Evolutionary conservation across 305 asterid species (phyloP).

Genomic region (Nicotiana rustica): DNA sequence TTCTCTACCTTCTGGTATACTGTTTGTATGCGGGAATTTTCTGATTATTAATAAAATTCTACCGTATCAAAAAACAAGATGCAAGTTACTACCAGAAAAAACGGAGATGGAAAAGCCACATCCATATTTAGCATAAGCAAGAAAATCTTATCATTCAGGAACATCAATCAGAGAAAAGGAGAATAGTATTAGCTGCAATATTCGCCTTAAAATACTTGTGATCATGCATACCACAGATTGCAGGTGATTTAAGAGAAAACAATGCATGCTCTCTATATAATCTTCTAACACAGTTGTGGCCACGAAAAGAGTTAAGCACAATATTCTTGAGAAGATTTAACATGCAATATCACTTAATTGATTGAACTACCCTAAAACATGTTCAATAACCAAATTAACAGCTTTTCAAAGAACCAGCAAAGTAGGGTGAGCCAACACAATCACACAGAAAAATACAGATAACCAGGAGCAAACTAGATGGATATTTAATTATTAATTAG

Average conservation of each 20-base stretch:
- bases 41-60: too few relatives aligned
- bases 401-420: too few relatives aligned
- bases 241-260: background rate
- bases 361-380: background rate
- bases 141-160: background rate
- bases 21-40: too few relatives aligned
- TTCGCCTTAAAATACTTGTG: background rate
- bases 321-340: background rate
- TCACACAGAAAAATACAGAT: too few relatives aligned
- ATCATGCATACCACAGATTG: too few relatives aligned
- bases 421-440: too few relatives aligned
- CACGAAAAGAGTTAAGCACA: background rate
- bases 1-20: too few relatives aligned
- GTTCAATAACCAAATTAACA: too few relatives aligned
- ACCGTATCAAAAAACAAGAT: too few relatives aligned
- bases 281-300: background rate
- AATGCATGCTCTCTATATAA: background rate
- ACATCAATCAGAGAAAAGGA: background rate
- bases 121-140: background rate
- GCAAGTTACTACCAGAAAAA: background rate
- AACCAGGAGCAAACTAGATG: too few relatives aligned
- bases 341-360: background rate
- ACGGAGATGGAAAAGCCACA: background rate
- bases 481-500: too few relatives aligned
- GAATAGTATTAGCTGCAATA: background rate